A percentile compares a stretch with the other conserved stretches of the same genome.
Evolutionary conservation across 352 stramenopile genomes (phyloP).

Genomic region (Phytophthora podocarpi): DNA sequence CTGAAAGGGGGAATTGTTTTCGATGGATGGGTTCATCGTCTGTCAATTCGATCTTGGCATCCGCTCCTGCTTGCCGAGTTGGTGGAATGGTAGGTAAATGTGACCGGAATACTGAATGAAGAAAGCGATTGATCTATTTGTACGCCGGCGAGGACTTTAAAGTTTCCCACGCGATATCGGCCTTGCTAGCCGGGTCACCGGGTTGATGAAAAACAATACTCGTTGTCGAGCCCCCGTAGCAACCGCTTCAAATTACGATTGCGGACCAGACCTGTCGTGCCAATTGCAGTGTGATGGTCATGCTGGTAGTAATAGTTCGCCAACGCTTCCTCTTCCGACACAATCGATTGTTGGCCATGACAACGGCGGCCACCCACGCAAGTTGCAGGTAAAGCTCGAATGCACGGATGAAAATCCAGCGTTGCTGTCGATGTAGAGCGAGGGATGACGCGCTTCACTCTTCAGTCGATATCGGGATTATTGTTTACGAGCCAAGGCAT

Average conservation of each 20-base stretch:
- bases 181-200: not conserved
- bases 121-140: not conserved
- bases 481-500: constrained; percentile 1
- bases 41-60: constrained; percentile 5
- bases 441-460: no score
- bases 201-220: constrained; percentile 7
- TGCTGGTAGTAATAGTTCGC: no score
- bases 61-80: not conserved
- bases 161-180: constrained; percentile 1
- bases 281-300: no score
- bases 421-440: no score
- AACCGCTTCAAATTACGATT: not conserved
- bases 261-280: no score
- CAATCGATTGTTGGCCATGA: no score
- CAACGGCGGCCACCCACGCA: no score
- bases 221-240: constrained; percentile 1
- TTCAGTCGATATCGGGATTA: not conserved
- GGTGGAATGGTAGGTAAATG: not conserved
- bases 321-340: no score
- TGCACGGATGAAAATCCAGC: no score
- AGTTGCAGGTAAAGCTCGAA: no score
- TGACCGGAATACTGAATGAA: not conserved
- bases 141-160: no score
- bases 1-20: constrained; percentile 6
- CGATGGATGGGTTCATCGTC: constrained; percentile 1